These are phyloP conservation scores for Litchi chinensis DNA, from an alignment of 345 rosid genomes.

Conservation along the genomic window DNA sequence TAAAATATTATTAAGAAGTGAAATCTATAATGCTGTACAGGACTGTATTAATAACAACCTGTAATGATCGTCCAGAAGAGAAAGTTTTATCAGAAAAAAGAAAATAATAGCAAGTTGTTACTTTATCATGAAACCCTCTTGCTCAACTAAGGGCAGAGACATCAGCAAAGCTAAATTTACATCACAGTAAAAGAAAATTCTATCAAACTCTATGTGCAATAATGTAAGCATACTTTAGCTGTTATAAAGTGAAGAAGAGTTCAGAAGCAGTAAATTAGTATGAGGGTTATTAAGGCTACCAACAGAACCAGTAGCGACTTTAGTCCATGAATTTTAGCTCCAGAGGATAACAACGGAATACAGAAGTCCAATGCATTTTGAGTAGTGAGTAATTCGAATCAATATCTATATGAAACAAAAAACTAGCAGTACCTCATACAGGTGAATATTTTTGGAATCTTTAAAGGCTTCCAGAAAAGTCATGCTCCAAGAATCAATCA, in stretches of 20 bases:
- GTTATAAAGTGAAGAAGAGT: not conserved
- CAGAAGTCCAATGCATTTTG: not conserved
- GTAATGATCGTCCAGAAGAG: not conserved
- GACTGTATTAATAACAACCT: not conserved
- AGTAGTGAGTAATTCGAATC: not conserved
- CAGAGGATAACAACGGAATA: not conserved
- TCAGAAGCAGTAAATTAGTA: not conserved
- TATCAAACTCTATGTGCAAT: not conserved
- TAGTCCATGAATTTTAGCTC: not conserved
- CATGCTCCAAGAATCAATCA: conserved; percentile 81
- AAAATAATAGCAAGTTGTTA: not conserved
- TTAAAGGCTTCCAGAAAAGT: conserved; percentile 68
- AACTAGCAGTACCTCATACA: conserved; percentile 71
- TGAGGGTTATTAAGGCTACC: not conserved
- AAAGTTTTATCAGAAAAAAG: no score
- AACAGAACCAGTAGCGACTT: not conserved
- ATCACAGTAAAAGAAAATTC: not conserved
- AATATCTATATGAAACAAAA: conserved; percentile 4
- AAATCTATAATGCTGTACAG: not conserved
- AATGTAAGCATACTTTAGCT: not conserved
- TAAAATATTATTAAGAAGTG: not conserved
- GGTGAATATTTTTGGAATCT: conserved; percentile 56
- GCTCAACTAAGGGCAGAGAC: not conserved
- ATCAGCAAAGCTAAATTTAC: not conserved
- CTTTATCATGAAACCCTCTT: not conserved